phyloP scores from a whole-genome alignment of 148 eudicot genomes.

The Camellia granthamiana region DNA sequence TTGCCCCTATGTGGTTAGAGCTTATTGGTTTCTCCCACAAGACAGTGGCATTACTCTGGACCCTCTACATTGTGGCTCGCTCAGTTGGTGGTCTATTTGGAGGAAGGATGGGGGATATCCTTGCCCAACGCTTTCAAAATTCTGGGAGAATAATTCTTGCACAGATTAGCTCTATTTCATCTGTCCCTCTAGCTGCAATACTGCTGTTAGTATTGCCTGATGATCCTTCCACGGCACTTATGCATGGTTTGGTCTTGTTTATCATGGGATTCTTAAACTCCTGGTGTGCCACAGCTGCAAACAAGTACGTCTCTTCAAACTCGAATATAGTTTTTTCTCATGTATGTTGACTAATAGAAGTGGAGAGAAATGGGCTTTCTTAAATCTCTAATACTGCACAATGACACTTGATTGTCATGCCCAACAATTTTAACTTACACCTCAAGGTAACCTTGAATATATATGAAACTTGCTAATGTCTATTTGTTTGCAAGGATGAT shows the following conservation, averaged over 20 bases:
- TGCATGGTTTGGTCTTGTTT: constrained; percentile 60
- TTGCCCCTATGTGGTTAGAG: constrained; percentile 89
- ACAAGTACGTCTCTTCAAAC: constrained; percentile 52
- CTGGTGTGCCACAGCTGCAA: constrained; percentile 81
- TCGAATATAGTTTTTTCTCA: not conserved
- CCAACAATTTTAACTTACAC: not conserved
- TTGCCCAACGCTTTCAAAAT: constrained; percentile 56
- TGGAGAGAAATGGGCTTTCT: not conserved
- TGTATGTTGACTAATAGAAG: not conserved
- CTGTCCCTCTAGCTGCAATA: constrained; percentile 75
- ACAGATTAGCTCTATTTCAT: constrained; percentile 81
- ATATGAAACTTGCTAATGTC: not conserved
- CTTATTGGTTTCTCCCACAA: constrained; percentile 84
- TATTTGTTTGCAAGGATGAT: not conserved
- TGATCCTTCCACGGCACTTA: constrained; percentile 50
- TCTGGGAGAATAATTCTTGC: constrained; percentile 75
- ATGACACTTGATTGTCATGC: no score
- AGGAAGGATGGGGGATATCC: constrained; percentile 79
- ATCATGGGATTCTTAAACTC: constrained; percentile 65
- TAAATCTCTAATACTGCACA: not conserved
- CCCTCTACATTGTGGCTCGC: constrained; percentile 46
- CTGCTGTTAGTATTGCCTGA: constrained; percentile 62
- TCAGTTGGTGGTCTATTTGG: constrained; percentile 77
- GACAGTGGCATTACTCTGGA: constrained; percentile 63
- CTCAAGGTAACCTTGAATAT: not conserved